Evolutionary conservation across 148 eudicot species (phyloP), one percentile per base, ranked within the genome.

Genomic region (Diospyros lotus): DNA sequence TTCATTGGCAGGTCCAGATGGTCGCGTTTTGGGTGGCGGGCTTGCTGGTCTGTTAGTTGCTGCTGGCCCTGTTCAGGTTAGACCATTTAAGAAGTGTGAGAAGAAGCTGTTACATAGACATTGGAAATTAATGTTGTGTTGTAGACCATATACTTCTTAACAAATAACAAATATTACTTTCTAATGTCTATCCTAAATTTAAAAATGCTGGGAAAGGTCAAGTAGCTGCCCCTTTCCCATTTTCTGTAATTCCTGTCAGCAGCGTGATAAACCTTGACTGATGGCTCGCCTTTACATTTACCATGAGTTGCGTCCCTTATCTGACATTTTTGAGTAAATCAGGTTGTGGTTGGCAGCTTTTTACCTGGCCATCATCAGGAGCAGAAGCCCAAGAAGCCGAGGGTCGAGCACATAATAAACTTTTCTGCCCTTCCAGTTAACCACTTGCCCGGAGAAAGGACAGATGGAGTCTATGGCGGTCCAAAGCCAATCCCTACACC

Each of bases 51-150:
- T 92, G 69, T 83, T 94, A 45, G 69, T 87, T 18, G 98, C 98
- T 77, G 95, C 96, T 76, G 86, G 93, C 64, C 93, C 98, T 62
- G 87, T 94, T 13, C 97, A 92, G 97, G 98, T 94, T 75, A 73
- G 80, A 43, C 11, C 4, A 64, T 48, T 4, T 46, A 66, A 3
- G 17, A 69, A 69, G 12, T 9, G 44, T 54, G 8, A 12, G 46
- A 42, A 69, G 28, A 28, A 28, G 28, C 28, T 28, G 28, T 28
- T 28, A 0, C 28, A 28, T 0, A 28, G 28, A 28, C 28, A 28
- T 28, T 28, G 28, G 0, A 28, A 28, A 28, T 28, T 28, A 28
- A 28, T 28, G 28, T 28, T 28, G 28, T 28, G 28, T 28, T 28
- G 28, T 28, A 28, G 28, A 28, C 28, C 28, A 28, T 28, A 28